phyloP scores from a whole-genome alignment of 805 yeast species.

The Saccharomycopsis sp. region DNA sequence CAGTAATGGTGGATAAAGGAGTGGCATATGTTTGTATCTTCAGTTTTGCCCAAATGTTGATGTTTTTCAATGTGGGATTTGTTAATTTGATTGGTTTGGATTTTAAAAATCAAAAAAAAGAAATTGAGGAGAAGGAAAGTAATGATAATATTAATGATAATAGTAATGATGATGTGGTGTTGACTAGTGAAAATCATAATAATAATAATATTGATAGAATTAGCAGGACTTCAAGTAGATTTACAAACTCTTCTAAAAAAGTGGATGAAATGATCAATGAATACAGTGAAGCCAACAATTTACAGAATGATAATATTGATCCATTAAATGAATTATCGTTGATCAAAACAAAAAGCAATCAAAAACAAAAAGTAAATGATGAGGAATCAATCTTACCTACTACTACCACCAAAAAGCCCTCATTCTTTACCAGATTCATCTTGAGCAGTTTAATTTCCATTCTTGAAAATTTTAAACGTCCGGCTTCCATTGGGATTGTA shows the following conservation, averaged over 20 bases:
- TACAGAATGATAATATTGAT: not conserved
- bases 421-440: not conserved
- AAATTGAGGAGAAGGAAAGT: not conserved
- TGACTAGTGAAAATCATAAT: not conserved
- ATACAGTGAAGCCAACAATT: conserved; percentile 6
- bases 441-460: conserved; percentile 22
- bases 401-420: not conserved
- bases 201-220: not conserved
- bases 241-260: not conserved
- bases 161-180: not conserved
- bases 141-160: not conserved
- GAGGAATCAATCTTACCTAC: not conserved
- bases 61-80: conserved; percentile 34
- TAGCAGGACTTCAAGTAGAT: not conserved
- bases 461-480: conserved; percentile 51
- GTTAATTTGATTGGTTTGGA: conserved; percentile 32
- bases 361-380: not conserved
- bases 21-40: conserved; percentile 41
- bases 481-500: conserved; percentile 63
- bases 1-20: conserved; percentile 33
- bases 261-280: conserved; percentile 5
- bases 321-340: not conserved
- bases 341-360: not conserved
- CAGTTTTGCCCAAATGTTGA: conserved; percentile 31
- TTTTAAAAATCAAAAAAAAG: conserved; percentile 10